A percentile compares a stretch with the other conserved stretches of the same genome.
phyloP scores from a whole-genome alignment of 2,329 filamentous ascomycete species.

The Colletotrichum navitas region DNA sequence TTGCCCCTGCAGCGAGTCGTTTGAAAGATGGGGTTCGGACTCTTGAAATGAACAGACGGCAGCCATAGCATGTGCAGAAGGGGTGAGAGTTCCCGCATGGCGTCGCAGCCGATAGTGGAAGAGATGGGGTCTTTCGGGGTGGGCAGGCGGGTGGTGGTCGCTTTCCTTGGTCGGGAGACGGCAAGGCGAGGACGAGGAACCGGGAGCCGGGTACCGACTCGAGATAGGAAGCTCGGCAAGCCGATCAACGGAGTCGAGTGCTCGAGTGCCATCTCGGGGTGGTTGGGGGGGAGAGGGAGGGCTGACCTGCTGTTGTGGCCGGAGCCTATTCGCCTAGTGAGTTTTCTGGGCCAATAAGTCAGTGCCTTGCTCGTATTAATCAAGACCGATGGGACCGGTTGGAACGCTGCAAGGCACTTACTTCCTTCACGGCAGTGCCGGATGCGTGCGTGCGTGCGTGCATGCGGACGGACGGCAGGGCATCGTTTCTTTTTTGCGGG shows the following conservation, averaged over 20 bases:
- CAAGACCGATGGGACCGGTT: conserved; percentile 31
- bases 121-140: conserved; percentile 20
- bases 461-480: no score
- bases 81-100: conserved; percentile 16
- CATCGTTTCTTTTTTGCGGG: conserved; percentile 17
- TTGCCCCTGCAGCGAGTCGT: conserved; percentile 35
- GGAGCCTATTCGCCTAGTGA: conserved; percentile 7
- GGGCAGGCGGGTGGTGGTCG: not conserved
- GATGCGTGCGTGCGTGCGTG: conserved; percentile 4
- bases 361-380: conserved; percentile 32
- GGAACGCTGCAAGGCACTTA: conserved; percentile 30
- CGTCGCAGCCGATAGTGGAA: conserved; percentile 26
- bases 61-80: conserved; percentile 3
- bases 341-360: not conserved
- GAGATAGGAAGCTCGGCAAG: conserved; percentile 23
- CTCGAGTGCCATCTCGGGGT: not conserved
- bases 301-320: not conserved
- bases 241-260: conserved; percentile 25
- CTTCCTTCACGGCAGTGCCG: conserved; percentile 23
- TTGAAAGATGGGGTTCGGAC: conserved; percentile 18
- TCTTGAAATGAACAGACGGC: conserved; percentile 16
- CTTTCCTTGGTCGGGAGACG: conserved; percentile 13
- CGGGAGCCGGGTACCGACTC: conserved; percentile 34
- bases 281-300: not conserved
- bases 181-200: conserved; percentile 32